phyloP scores from a whole-genome alignment of 2,329 filamentous ascomycete species.

The Epichloe hybrida region DNA sequence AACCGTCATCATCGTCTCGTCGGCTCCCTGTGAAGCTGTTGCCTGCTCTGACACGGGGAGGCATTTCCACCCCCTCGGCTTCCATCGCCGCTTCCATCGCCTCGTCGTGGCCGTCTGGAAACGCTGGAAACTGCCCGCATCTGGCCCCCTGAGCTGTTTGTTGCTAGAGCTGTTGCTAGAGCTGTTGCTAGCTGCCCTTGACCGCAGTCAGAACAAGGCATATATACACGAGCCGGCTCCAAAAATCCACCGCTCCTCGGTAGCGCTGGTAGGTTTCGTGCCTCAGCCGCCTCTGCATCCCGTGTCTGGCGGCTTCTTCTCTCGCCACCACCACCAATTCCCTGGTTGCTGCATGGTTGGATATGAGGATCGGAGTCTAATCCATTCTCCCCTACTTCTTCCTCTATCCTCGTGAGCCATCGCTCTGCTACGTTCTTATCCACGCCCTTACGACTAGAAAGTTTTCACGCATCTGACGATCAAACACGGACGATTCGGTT shows the following conservation, averaged over 20 bases:
- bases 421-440: not conserved
- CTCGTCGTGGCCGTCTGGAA: not conserved
- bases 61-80: not conserved
- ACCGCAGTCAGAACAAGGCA: not conserved
- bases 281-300: not conserved
- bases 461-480: not conserved
- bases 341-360: not conserved
- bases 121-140: not conserved
- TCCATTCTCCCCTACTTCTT: not conserved
- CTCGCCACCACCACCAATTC: not conserved
- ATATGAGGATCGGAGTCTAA: not conserved
- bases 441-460: constrained; percentile 1
- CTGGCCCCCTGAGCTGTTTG: no score
- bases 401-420: not conserved
- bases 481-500: not conserved
- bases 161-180: not conserved
- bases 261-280: not conserved
- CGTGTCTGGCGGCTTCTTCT: not conserved
- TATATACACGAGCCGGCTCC: not conserved
- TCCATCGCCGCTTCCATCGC: not conserved
- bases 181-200: not conserved
- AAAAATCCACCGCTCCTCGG: not conserved
- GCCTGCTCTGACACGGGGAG: not conserved
- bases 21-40: not conserved
- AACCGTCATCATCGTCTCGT: not conserved